Evolutionary conservation across 495 filamentous ascomycete species (phyloP), one percentile per base, ranked within the genome.

Genomic region (Margaritispora aquatica): DNA sequence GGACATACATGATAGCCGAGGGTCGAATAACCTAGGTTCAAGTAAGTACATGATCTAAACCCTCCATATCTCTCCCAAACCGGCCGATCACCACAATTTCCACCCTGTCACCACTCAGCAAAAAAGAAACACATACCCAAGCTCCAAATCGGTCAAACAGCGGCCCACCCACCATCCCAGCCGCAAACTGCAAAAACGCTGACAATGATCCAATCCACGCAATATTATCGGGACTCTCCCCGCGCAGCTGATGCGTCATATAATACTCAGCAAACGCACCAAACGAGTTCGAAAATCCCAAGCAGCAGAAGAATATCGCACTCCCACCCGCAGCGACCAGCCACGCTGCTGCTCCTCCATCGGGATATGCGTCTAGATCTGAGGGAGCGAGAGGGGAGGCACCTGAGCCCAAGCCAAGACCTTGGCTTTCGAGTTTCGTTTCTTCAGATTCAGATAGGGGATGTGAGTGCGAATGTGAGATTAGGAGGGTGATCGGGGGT

Each of bases 181-280:
- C 31, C 10, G 52, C 20, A 10, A 36, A 41, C 21, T 36, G 52
- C n/a, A 19, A 15, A 19, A 54, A 54, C 20, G 27, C 31, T 41
- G 38, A 31, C 38, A 54, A 41, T 8, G 52, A 54, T 31, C 52
- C 52, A 41, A 54, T 54, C 52, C 52, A 54, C 1, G 52, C 52
- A 2, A 54, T 22, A 24, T 38, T 22, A 9, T 27, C 38, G 19
- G 52, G 31, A 36, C 29, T 38, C 15, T 41, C 17, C 24, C 24
- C 10, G 11, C 17, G 15, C 15, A 52, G 50, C n/a, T 29, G 31
- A 11, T 11, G 27, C 15, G 27, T 23, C 17, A 52, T 23, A n/a
- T 52, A 52, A 26, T 52, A 52, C 15, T 11, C 17, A 2, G 38
- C 8, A 44, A 9, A 34, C 38, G 17, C 8, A 44, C 52, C 52